Conservation (phyloP, 2,329 filamentous ascomycete genomes). For the Hypoxylon sp. region DNA sequence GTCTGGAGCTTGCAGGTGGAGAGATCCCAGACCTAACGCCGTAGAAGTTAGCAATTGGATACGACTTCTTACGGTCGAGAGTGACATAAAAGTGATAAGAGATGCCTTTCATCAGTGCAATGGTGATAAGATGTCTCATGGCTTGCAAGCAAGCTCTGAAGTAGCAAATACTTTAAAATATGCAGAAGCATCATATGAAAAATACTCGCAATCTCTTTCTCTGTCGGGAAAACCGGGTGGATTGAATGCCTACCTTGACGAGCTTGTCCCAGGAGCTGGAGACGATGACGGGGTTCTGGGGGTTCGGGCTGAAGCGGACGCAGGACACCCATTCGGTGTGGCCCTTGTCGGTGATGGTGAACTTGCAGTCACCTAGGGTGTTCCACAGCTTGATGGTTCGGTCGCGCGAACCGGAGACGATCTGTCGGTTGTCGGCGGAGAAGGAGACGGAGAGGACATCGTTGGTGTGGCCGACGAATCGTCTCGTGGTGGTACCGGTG, state of each 20-base stretch:
- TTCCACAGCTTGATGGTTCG: slow-evolving; percentile 99
- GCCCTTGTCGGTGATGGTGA: slow-evolving; percentile 99
- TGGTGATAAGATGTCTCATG: slow-evolving; percentile 98
- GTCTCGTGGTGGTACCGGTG: slow-evolving; percentile 95
- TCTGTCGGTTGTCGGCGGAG: slow-evolving; percentile 99
- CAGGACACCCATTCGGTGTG: slow-evolving; percentile 99
- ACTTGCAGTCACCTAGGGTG: slow-evolving; percentile 99
- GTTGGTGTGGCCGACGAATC: slow-evolving; percentile 99
- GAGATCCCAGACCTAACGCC: slow-evolving; percentile 95
- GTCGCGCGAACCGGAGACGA: slow-evolving; percentile 98
- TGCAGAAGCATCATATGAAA: slow-evolving; percentile 91
- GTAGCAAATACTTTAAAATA: slow-evolving; percentile 99
- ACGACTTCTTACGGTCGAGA: slow-evolving; percentile 2
- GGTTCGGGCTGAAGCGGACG: slow-evolving; percentile 99
- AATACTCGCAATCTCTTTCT: slow-evolving; percentile 44
- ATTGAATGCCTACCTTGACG: slow-evolving; percentile 87
- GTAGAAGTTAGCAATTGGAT: slow-evolving; percentile 45
- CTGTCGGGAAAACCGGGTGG: background rate
- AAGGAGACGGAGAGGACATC: slow-evolving; percentile 99
- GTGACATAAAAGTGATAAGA: slow-evolving; percentile 22
- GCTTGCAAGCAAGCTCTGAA: slow-evolving; percentile 93
- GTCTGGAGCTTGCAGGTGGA: slow-evolving; percentile 99
- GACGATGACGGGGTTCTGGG: slow-evolving; percentile 99
- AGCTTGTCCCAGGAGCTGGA: slow-evolving; percentile 99
- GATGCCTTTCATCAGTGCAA: slow-evolving; percentile 75